Base-by-base conservation (phyloP, 73 alveolate species). In the Tetrahymena elliotti region DNA sequence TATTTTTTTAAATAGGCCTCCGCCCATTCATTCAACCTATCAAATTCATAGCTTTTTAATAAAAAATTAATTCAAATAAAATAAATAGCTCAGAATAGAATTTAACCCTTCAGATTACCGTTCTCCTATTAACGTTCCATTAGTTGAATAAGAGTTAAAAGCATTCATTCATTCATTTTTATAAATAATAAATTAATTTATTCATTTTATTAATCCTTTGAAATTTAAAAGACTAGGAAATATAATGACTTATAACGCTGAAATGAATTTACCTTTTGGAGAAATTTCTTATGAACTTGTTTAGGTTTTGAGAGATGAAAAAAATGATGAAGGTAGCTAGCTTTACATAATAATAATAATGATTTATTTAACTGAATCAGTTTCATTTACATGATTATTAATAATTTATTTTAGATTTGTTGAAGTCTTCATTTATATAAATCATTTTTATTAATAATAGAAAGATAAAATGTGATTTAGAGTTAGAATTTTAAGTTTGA, bases 71-170 rank as follows among this genome's bases (percentile, higher is more conserved):
- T 15, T 47, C 82, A 47, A 12, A 47, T 47, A 22, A 68, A 68
- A n/a, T n/a, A 24, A 27, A 27, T 68, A 68, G 88, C 36, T 68
- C 1, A 68, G 88, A 68, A 68, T 68, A 33, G 96, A 94, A 94
- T 94, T 94, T 39, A 92, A 88, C 40, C 41, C 95, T 7, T 53
- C 82, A 47, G 52, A 94, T 47, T 94, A 94, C 39, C 96, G 95
- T 20, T 18, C 33, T 27, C 88, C 88, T 13, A 68, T 68, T 24
- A 68, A 68, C 11, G 88, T 68, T 7, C 88, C 88, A 1, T 31
- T 68, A 22, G 38, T 68, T 68, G 88, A 68, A 68, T 68, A 68
- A 68, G 88, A 68, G 88, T 68, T 27, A 0, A 18, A 31, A 27
- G 0, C 20, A 22, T 13, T 27, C 22, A 6, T 41, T 41, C n/a